These are phyloP conservation scores for Metahyphopichia silvanorum DNA, from an alignment of 805 yeast species.

Conservation along the genomic window DNA sequence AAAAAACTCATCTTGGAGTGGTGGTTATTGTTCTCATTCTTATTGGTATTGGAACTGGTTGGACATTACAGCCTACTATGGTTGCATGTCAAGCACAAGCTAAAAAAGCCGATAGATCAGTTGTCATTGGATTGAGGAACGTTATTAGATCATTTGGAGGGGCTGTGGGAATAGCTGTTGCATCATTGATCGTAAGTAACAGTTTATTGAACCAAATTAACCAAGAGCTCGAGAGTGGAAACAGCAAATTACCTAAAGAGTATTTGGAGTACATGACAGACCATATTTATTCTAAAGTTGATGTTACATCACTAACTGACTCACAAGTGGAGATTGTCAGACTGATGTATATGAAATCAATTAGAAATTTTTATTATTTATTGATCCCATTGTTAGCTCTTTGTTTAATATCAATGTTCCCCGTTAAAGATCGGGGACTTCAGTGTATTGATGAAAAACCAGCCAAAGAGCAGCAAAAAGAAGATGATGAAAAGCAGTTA, in stretches of 20 bases:
- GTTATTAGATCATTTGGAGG: slow-evolving; percentile 34
- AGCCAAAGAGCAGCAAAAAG: not conserved
- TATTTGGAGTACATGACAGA: slow-evolving; percentile 17
- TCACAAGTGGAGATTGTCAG: slow-evolving; percentile 16
- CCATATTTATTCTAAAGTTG: slow-evolving; percentile 27
- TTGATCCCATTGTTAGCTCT: slow-evolving; percentile 31
- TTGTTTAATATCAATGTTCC: slow-evolving; percentile 27
- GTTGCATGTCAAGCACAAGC: slow-evolving; percentile 43
- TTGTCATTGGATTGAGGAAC: slow-evolving; percentile 30
- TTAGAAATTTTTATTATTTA: slow-evolving; percentile 29
- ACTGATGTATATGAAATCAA: slow-evolving; percentile 24
- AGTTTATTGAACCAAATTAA: slow-evolving; percentile 17
- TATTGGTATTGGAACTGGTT: slow-evolving; percentile 38
- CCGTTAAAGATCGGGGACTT: slow-evolving; percentile 39
- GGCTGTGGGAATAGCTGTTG: slow-evolving; percentile 29
- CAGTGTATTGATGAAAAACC: slow-evolving; percentile 29
- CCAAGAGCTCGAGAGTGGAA: slow-evolving; percentile 6
- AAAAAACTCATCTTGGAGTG: slow-evolving; percentile 14
- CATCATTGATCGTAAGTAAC: slow-evolving; percentile 26
- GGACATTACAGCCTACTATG: slow-evolving; percentile 49
- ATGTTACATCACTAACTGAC: slow-evolving; percentile 15
- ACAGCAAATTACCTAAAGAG: slow-evolving; percentile 6
- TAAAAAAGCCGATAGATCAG: slow-evolving; percentile 29
- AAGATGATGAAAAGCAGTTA: not conserved
- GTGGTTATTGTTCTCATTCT: slow-evolving; percentile 6